These are phyloP conservation scores for Trapa bicornis DNA, from an alignment of 345 rosid species.

Conservation along the genomic window DNA sequence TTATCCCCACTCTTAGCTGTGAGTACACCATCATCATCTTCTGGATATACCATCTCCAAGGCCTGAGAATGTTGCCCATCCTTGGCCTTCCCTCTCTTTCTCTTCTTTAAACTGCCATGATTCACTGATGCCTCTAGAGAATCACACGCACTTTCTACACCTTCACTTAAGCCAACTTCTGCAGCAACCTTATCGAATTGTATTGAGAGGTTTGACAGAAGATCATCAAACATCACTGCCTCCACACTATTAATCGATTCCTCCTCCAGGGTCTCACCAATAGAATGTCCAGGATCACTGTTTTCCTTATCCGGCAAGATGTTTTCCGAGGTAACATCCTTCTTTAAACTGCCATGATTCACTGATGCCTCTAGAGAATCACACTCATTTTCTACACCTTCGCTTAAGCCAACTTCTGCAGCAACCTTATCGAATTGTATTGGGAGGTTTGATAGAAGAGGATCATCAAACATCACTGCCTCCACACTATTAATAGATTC, in stretches of 20 bases:
- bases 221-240: constrained; percentile 26
- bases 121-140: constrained; percentile 19
- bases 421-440: constrained; percentile 88
- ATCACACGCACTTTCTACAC: constrained; percentile 33
- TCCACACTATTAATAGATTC: constrained; percentile 14
- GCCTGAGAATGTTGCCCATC: constrained; percentile 17
- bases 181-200: constrained; percentile 89
- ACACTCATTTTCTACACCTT: constrained; percentile 30
- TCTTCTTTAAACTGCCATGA: constrained; percentile 29
- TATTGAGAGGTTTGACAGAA: constrained; percentile 66
- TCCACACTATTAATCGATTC: constrained; percentile 13
- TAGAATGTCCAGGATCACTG: constrained; percentile 8
- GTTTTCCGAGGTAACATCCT: constrained; percentile 13
- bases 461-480: constrained; percentile 26
- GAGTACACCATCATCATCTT: constrained; percentile 26
- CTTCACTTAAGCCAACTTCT: constrained; percentile 35
- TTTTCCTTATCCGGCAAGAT: constrained; percentile 13
- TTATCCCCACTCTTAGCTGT: constrained; percentile 37
- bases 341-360: constrained; percentile 22
- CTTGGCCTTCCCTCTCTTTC: constrained; percentile 45
- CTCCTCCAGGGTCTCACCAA: constrained; percentile 11
- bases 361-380: constrained; percentile 21
- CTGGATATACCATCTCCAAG: constrained; percentile 15
- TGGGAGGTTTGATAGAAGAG: constrained; percentile 69
- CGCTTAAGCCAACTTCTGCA: constrained; percentile 39